These are phyloP conservation scores for Torulaspora microellipsoides DNA, from an alignment of 805 yeast species.

Conservation along the genomic window DNA sequence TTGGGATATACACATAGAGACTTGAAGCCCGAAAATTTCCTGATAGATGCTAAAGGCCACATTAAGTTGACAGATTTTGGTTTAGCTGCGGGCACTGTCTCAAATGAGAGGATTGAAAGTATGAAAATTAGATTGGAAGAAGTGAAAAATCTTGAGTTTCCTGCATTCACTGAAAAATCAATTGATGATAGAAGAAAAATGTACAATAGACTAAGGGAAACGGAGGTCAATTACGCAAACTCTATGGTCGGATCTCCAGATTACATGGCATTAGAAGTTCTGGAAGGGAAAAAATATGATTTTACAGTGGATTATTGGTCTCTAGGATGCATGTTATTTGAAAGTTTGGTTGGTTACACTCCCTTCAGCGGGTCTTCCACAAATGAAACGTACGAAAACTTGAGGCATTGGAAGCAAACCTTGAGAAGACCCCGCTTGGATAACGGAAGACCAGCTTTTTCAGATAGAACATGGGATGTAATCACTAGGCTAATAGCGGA, in stretches of 20 bases:
- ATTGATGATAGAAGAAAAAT: constrained; percentile 82
- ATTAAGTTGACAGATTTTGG: constrained; percentile 95
- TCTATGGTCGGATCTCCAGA: constrained; percentile 98
- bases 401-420: constrained; percentile 88
- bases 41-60: constrained; percentile 87
- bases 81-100: constrained; percentile 92
- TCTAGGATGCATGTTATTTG: constrained; percentile 93
- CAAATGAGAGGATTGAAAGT: constrained; percentile 87
- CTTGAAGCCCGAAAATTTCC: constrained; percentile 89
- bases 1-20: constrained; percentile 96
- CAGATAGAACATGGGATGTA: constrained; percentile 94
- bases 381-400: constrained; percentile 90
- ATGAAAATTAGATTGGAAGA: constrained; percentile 68
- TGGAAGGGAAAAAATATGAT: constrained; percentile 90
- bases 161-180: constrained; percentile 60
- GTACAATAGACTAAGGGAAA: constrained; percentile 70
- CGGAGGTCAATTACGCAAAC: constrained; percentile 81
- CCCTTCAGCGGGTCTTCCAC: constrained; percentile 93
- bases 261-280: constrained; percentile 96
- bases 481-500: constrained; percentile 75
- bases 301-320: constrained; percentile 99
- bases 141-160: constrained; percentile 71
- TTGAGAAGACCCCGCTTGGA: constrained; percentile 86
- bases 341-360: constrained; percentile 93
- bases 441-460: constrained; percentile 85